Base-by-base conservation (phyloP, 1,284 basidiomycete species). In the Waitea zeae region DNA sequence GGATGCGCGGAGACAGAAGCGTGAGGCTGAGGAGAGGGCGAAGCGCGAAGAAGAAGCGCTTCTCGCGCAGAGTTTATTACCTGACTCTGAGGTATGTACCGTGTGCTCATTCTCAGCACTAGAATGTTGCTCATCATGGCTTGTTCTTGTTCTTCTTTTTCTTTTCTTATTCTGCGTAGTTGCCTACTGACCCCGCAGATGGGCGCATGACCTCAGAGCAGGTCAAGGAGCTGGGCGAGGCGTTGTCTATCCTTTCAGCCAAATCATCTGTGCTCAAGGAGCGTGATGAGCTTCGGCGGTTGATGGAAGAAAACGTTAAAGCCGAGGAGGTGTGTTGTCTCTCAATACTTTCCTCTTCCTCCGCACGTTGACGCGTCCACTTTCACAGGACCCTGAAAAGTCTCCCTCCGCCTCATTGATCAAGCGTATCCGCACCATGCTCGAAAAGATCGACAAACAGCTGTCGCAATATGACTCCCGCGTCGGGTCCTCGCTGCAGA, bases 221-320 rank as follows among this genome's bases (percentile, higher is more conserved):
- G 52, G 68, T 98, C 17, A 80, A 79, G 47, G 93, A 99, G 56
- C 71, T 98, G 30, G 81, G 83, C 31, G 90, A 95, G 49, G 89
- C 93, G 1, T 62, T 98, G 35, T 80, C 82, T 5, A 73, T 98
- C 46, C 65, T 97, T 34, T 92, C 87, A 13, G 82, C 93, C 40
- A 93, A 88, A 54, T 96, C 89, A n/a, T 89, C 82, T 41, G 93
- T 98, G 30, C 68, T 96, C 41, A 92, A 96, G 59, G 93, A 99
- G 58, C 77, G 93, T 34, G 77, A 83, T 46, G 93, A 98, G 56
- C 67, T 98, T 12, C 73, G 80, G 31, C 67, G 69, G 13, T 62
- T 99, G 20, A 89, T 97, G 73, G 77, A 89, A 49, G 89, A 97
- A 57, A 93, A 93, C 54, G 53, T 88, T 42, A 68, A 76, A 46